Base-by-base conservation (phyloP, 345 rosid species). In the Camelina sativa region DNA sequence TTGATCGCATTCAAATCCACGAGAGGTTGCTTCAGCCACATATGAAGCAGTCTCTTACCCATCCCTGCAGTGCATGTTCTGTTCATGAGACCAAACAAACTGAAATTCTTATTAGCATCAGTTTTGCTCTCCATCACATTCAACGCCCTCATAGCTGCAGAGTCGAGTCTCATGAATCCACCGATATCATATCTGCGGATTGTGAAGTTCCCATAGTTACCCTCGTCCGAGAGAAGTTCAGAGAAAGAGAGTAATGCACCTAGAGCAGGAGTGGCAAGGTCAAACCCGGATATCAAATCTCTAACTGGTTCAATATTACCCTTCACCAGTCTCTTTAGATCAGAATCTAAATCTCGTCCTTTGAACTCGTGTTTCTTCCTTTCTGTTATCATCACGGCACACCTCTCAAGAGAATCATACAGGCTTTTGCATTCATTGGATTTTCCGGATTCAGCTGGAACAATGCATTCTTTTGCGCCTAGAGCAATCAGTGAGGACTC, bases 41-140 rank as follows among this genome's bases (percentile, higher is more conserved):
- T 80, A 76, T 90, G 96, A 82, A 95, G 88, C 79, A 95, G 81
- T 77, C 99, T 83, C 65, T 91, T 92, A 28, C 97, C 99, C 98
- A 95, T 95, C 19, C 99, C 99, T 80, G 92, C 91, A 35, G 99
- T 90, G 76, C 98, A 92, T 16, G 98, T 95, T 83, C 99, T 90
- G 82, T 92, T 95, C 97, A 95, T 86, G 37, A 95, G 92, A 85
- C 99, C 98, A 76, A 89, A 87, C 81, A 95, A 86, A 84, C 99
- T 95, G 74, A 92, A 95, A 72, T 86, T 92, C 79, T 92, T 95
- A 82, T 92, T 95, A 59, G 96, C 97, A 77, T 92, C 98, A 35
- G 96, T 86, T 88, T 90, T 95, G 80, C 88, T 92, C 82, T 92
- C 98, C 84, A 95, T 84, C 68, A 95, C 87, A 87, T 92, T 95